Percentiles rank a stretch among this genome's conserved stretches.
Conservation (phyloP, 169 alveolate species). For the Eimeria brunetti region DNA sequence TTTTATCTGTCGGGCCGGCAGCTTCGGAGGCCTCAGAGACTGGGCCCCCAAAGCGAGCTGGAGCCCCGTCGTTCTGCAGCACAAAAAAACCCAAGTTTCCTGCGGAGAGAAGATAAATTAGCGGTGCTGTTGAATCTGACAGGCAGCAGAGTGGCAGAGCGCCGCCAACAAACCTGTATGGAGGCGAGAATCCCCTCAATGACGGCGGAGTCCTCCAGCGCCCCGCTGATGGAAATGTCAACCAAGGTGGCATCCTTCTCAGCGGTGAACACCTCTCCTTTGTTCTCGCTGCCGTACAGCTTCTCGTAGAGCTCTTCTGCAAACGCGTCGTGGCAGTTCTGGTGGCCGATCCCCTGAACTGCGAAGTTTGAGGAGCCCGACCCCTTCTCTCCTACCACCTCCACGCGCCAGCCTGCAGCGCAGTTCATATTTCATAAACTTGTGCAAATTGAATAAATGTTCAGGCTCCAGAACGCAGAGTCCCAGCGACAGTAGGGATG, state of each 20-base stretch:
- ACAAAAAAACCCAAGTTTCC: neutral
- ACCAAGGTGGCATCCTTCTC: slow-evolving; percentile 51
- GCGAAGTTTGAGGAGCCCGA: slow-evolving; percentile 46
- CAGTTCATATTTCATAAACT: neutral
- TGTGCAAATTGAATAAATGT: too few species aligned
- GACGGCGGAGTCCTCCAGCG: slow-evolving; percentile 72
- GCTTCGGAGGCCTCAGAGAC: neutral
- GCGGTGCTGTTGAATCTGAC: neutral
- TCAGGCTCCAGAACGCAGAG: too few species aligned
- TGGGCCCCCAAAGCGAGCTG: slow-evolving; percentile 56
- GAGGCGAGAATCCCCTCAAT: slow-evolving; percentile 73
- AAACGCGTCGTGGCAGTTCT: slow-evolving; percentile 80
- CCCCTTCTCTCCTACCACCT: neutral
- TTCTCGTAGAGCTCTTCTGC: slow-evolving; percentile 69
- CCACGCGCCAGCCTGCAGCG: slow-evolving; percentile 51
- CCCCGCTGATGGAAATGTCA: slow-evolving; percentile 76
- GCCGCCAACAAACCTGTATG: slow-evolving; percentile 48
- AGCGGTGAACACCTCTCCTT: neutral
- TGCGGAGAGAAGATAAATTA: too few species aligned
- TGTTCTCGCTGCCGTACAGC: neutral
- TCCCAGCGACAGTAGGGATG: too few species aligned
- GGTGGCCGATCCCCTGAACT: slow-evolving; percentile 79
- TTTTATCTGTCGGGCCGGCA: neutral
- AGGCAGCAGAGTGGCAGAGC: neutral
- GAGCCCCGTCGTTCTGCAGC: slow-evolving; percentile 56